Evolutionary conservation across 1,139 yeast species (phyloP).

Genomic region (Ogataea hybrid): DNA sequence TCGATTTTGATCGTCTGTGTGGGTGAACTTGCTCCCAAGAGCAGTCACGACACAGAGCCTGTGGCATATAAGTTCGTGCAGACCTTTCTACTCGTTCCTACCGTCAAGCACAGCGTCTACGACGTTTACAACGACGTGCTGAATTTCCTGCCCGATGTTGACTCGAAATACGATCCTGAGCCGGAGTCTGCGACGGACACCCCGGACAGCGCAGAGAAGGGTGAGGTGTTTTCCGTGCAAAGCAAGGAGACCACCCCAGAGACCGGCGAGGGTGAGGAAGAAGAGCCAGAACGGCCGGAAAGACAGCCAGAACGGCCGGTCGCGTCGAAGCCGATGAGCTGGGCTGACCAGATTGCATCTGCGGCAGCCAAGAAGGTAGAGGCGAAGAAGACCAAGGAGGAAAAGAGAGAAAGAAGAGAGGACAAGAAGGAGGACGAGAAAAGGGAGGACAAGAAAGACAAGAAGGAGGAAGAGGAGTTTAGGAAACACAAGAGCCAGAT

Average conservation of each 20-base stretch:
- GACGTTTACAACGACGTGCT: conserved; percentile 68
- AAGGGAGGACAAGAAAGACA: conserved; percentile 17
- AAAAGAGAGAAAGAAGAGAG: conserved; percentile 12
- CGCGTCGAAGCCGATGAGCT: conserved; percentile 21
- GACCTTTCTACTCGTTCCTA: conserved; percentile 58
- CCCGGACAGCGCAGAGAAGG: conserved; percentile 5
- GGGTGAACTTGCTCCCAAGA: conserved; percentile 58
- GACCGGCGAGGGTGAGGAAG: conserved; percentile 19
- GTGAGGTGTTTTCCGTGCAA: conserved; percentile 15
- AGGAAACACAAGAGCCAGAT: conserved; percentile 20
- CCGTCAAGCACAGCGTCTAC: conserved; percentile 48
- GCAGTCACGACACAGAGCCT: conserved; percentile 31
- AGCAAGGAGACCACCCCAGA: conserved; percentile 25
- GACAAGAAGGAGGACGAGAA: conserved; percentile 19
- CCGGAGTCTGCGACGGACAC: conserved; percentile 8
- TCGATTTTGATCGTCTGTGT: conserved; percentile 59
- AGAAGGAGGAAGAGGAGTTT: conserved; percentile 15
- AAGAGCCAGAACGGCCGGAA: conserved; percentile 1
- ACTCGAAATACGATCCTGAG: conserved; percentile 19
- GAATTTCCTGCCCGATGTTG: conserved; percentile 51
- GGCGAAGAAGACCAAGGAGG: conserved; percentile 16
- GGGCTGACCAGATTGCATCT: conserved; percentile 27
- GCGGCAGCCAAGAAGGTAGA: conserved; percentile 14
- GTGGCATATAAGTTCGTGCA: conserved; percentile 61
- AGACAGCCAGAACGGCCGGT: not conserved